phyloP scores from a whole-genome alignment of 2,329 filamentous ascomycete species.

The Helicocarpus griseus region DNA sequence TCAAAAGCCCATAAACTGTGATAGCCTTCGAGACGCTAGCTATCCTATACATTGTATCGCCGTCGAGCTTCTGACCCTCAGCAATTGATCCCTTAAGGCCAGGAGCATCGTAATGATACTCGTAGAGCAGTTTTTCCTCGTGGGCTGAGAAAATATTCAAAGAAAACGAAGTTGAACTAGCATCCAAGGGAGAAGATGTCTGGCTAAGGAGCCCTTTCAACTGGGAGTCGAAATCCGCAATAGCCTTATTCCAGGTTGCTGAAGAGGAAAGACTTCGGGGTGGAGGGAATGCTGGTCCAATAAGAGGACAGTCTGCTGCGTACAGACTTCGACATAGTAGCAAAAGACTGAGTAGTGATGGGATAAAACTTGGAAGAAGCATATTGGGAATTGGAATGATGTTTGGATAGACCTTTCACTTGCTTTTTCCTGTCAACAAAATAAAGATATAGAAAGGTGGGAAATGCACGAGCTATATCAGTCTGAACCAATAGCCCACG shows the following conservation, averaged over 20 bases:
- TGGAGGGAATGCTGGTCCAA: conserved; percentile 1
- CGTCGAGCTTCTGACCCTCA: conserved; percentile 14
- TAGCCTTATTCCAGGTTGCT: not conserved
- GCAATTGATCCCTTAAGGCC: conserved; percentile 15
- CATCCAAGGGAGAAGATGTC: not conserved
- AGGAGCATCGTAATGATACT: conserved; percentile 6
- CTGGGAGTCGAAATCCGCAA: not conserved
- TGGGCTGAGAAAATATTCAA: conserved; percentile 9
- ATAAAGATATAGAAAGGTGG: too few relatives aligned
- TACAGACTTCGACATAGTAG: not conserved
- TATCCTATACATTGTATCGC: conserved; percentile 31
- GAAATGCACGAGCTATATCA: too few relatives aligned
- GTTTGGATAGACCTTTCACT: too few relatives aligned
- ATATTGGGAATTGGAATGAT: too few relatives aligned
- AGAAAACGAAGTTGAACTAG: conserved; percentile 13
- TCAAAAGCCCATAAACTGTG: conserved; percentile 34
- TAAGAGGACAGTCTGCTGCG: not conserved
- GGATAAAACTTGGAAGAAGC: not conserved
- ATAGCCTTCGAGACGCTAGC: conserved; percentile 40
- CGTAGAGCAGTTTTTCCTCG: conserved; percentile 9
- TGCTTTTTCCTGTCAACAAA: too few relatives aligned
- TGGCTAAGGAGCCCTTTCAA: not conserved
- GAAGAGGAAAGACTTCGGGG: not conserved
- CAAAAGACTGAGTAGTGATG: not conserved
- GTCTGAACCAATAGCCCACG: too few relatives aligned